These are phyloP conservation scores for Daphne laureola DNA, from an alignment of 441 rosid species.

Conservation along the genomic window DNA sequence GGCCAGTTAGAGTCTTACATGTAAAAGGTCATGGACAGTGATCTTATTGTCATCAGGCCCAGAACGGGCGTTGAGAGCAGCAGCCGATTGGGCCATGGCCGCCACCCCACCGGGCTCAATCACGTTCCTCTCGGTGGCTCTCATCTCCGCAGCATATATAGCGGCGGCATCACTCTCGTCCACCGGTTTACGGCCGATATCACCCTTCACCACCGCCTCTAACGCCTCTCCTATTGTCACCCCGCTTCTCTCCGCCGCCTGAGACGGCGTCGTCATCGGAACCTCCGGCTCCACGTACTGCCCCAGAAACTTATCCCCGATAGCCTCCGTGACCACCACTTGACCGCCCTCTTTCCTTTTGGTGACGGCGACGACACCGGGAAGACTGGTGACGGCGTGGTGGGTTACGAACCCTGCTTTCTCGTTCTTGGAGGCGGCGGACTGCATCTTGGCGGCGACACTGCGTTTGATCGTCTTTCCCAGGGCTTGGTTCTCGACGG, in stretches of 20 bases:
- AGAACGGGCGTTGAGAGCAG: slow-evolving; percentile 20
- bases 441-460: slow-evolving; percentile 34
- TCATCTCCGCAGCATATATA: slow-evolving; percentile 45
- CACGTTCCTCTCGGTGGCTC: slow-evolving; percentile 31
- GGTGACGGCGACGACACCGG: slow-evolving; percentile 19
- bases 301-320: slow-evolving; percentile 30
- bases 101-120: slow-evolving; percentile 38
- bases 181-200: slow-evolving; percentile 37
- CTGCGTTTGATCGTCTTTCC: slow-evolving; percentile 31
- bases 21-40: slow-evolving; percentile 31
- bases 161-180: slow-evolving; percentile 49
- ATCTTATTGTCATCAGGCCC: slow-evolving; percentile 23
- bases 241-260: slow-evolving; percentile 12
- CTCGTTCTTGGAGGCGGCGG: slow-evolving; percentile 26
- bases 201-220: slow-evolving; percentile 35
- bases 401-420: slow-evolving; percentile 22
- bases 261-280: slow-evolving; percentile 12
- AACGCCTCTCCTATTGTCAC: slow-evolving; percentile 54
- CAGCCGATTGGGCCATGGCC: slow-evolving; percentile 40
- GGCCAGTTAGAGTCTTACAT: slow-evolving; percentile 21
- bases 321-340: slow-evolving; percentile 21
- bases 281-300: slow-evolving; percentile 19
- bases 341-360: slow-evolving; percentile 5
- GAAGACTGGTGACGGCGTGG: slow-evolving; percentile 15
- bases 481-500: slow-evolving; percentile 31